These are phyloP conservation scores for Artemisia argyi DNA, from an alignment of 129 eudicot species.

Conservation along the genomic window DNA sequence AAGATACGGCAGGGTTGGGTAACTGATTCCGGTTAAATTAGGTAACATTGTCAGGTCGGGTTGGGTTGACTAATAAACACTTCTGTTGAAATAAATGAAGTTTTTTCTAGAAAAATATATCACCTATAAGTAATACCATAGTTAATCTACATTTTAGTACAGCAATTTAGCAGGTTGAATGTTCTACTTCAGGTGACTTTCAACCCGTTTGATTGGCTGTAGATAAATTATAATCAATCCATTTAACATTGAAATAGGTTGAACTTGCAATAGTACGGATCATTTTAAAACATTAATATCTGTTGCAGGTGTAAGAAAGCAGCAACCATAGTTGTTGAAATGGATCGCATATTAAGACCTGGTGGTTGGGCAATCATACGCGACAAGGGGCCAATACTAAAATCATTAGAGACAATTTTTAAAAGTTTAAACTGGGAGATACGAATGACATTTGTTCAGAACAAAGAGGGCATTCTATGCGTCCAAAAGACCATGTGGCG, in stretches of 20 bases:
- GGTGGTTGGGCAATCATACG: conserved; percentile 92
- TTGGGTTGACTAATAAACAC: no score
- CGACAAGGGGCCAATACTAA: conserved; percentile 74
- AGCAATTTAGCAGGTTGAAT: neutral
- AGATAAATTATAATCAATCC: neutral
- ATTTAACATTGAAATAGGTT: neutral
- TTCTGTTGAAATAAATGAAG: no score
- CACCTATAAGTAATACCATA: neutral
- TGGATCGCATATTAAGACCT: conserved; percentile 82
- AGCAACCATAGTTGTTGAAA: conserved; percentile 73
- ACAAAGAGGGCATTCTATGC: conserved; percentile 78
- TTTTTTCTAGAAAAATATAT: no score
- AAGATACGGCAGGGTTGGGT: neutral
- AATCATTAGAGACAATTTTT: conserved; percentile 68
- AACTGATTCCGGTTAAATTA: neutral
- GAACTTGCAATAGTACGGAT: neutral
- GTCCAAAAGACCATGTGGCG: conserved; percentile 90
- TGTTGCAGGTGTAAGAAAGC: conserved; percentile 82
- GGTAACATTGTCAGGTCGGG: no score
- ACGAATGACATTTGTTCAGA: conserved; percentile 70
- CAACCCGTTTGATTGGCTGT: neutral
- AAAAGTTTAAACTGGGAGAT: conserved; percentile 91
- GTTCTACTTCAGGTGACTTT: neutral
- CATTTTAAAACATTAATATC: neutral
- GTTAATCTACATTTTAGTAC: neutral